phyloP scores from a whole-genome alignment of 345 rosid genomes.

The Dipteronia sinensis region DNA sequence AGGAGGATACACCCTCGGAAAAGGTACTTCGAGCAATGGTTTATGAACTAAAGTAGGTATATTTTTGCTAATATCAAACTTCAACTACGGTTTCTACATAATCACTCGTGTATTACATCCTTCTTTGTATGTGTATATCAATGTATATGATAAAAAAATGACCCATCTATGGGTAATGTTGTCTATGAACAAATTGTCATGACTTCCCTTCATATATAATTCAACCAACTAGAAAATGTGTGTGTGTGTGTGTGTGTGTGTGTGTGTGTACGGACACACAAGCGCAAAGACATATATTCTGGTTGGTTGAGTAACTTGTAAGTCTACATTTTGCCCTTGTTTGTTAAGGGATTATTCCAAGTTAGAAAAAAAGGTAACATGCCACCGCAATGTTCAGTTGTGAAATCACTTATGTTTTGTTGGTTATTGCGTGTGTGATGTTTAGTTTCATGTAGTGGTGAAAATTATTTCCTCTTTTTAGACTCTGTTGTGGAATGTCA shows the following conservation, averaged over 20 bases:
- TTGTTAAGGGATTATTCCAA: neutral
- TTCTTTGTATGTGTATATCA: slow-evolving; percentile 21
- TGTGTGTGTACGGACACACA: neutral
- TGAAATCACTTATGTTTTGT: neutral
- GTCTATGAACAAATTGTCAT: slow-evolving; percentile 3
- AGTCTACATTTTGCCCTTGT: neutral
- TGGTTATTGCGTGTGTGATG: neutral
- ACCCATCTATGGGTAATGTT: slow-evolving; percentile 10
- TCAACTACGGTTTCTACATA: slow-evolving; percentile 16
- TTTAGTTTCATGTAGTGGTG: neutral
- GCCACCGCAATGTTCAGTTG: neutral
- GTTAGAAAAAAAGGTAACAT: slow-evolving; percentile 1
- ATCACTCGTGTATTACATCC: slow-evolving; percentile 22
- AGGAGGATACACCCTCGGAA: slow-evolving; percentile 27
- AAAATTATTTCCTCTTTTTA: neutral
- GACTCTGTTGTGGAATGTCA: neutral
- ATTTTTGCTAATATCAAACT: slow-evolving; percentile 17
- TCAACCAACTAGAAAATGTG: neutral
- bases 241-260: neutral
- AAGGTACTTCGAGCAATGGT: slow-evolving; percentile 22
- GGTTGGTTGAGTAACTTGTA: neutral
- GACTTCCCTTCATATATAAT: neutral
- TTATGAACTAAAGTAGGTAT: slow-evolving; percentile 23
- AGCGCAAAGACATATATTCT: neutral
- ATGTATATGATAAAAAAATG: slow-evolving; percentile 29